Evolutionary conservation across 208 protist species (phyloP).

Genomic region (Wallacemonas sp.): DNA sequence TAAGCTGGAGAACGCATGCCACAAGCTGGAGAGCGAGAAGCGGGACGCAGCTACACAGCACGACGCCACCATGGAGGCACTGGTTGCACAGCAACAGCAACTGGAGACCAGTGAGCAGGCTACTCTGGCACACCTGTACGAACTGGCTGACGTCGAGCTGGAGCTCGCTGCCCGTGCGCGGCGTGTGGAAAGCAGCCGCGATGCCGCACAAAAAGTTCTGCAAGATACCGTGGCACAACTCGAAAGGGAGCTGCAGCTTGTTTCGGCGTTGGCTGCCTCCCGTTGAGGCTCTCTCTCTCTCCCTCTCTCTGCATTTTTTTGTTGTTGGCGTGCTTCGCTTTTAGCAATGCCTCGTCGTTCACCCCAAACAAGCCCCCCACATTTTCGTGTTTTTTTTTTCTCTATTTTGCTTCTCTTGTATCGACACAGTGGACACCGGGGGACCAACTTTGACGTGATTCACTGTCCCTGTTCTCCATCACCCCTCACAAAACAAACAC

Average conservation of each 20-base stretch:
- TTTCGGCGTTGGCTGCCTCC: slow-evolving; percentile 7
- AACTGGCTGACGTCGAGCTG: slow-evolving; percentile 32
- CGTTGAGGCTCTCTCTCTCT: background rate
- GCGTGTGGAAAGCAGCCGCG: slow-evolving; percentile 27
- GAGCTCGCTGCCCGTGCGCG: slow-evolving; percentile 24
- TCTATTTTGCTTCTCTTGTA: background rate
- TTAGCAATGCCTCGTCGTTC: no score
- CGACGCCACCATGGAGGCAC: slow-evolving; percentile 21
- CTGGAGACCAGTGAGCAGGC: slow-evolving; percentile 21
- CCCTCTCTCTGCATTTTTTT: slow-evolving; percentile 9
- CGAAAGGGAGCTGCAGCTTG: slow-evolving; percentile 27
- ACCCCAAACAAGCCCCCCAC: no score
- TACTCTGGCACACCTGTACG: slow-evolving; percentile 22
- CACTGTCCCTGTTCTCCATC: no score
- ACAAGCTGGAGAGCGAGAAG: slow-evolving; percentile 26
- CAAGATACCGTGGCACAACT: slow-evolving; percentile 33
- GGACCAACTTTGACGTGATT: no score
- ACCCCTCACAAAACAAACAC: no score
- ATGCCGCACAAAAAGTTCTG: slow-evolving; percentile 22
- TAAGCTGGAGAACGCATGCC: slow-evolving; percentile 28
- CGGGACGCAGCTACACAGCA: slow-evolving; percentile 22
- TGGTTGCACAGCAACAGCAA: slow-evolving; percentile 29
- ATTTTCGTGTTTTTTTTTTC: background rate
- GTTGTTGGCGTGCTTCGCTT: no score
- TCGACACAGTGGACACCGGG: no score